Percentiles rank a stretch among this genome's conserved stretches.
phyloP scores from a whole-genome alignment of 2,329 filamentous ascomycete species.

The Colletotrichum karsti region DNA sequence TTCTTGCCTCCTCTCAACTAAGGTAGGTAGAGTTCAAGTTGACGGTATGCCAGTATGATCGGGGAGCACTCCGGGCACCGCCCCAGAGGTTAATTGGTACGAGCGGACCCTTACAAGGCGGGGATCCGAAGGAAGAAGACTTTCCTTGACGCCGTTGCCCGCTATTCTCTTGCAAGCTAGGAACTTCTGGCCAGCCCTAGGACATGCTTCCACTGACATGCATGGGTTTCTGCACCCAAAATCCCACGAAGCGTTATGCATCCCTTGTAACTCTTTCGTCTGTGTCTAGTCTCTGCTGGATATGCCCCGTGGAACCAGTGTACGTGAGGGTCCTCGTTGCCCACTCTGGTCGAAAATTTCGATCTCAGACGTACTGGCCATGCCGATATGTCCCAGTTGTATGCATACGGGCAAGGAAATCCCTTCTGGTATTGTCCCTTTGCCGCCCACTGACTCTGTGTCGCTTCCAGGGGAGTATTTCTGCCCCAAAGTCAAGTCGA shows the following conservation, averaged over 20 bases:
- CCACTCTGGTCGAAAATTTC: not conserved
- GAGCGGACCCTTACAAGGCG: not conserved
- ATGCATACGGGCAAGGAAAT: not conserved
- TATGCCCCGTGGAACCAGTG: not conserved
- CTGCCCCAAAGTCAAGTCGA: not conserved
- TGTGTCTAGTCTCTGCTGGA: not conserved
- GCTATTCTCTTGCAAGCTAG: no score
- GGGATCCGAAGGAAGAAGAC: not conserved
- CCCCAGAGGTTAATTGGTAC: not conserved
- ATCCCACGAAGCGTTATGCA: constrained; percentile 7
- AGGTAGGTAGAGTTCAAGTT: no score
- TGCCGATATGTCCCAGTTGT: not conserved
- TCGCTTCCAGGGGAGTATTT: not conserved
- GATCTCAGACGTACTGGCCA: not conserved
- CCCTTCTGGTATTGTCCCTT: not conserved
- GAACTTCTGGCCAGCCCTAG: constrained; percentile 2
- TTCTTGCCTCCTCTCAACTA: not conserved
- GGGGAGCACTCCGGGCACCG: not conserved
- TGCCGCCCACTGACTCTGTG: not conserved
- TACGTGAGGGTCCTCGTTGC: not conserved
- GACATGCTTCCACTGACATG: not conserved
- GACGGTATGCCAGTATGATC: not conserved
- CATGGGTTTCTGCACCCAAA: constrained; percentile 14
- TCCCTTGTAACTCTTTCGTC: not conserved
- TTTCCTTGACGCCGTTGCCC: not conserved